Evolutionary conservation across 2,329 filamentous ascomycete species (phyloP), one percentile per base, ranked within the genome.

Genomic region (Arthroderma sp.): DNA sequence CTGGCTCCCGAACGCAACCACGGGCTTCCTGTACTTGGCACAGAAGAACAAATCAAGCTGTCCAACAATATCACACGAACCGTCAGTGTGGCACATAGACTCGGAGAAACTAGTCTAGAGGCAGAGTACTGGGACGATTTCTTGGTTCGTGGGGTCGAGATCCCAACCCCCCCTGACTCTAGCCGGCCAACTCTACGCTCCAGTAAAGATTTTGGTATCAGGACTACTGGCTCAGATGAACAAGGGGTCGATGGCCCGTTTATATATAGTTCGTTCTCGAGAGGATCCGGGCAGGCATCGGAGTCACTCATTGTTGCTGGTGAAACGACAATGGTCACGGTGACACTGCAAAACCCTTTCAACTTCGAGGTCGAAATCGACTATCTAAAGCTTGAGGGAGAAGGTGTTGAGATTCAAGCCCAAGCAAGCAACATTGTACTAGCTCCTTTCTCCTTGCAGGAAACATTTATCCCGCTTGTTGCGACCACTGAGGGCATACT

Each of bases 41-140:
- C 76, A 43, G 88, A 96, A 46, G 91, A 96, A 57, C 91, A 98
- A 63, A 70, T 83, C 22, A 78, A 83, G 28, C 69, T 96, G n/a
- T 73, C 81, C 39, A 84, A 83, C 38, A 94, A 89, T 53, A 88
- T 98, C 47, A 78, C 81, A 32, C 83, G 89, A 50, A 94, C 88
- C 0, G 78, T 88, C 29, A 77, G 73, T 30, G 77, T 91, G n/a
- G 81, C 84, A 1, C 77, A 76, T 48, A 80, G 83, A 47, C 65
- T 95, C 28, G 87, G 87, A 0, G 66, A 87, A 29, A 68, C 74
- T 4, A 66, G 81, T 45, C 64, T 89, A 36, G 73, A 79, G 43
- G 87, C 86, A 4, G 83, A 91, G 53, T 98, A 95, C 59, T 98
- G 91, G 91, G 91, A 98, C 60, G 86, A 94, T 56, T 96, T 96